phyloP scores from a whole-genome alignment of 805 yeast genomes.

The Candida schatavii region DNA sequence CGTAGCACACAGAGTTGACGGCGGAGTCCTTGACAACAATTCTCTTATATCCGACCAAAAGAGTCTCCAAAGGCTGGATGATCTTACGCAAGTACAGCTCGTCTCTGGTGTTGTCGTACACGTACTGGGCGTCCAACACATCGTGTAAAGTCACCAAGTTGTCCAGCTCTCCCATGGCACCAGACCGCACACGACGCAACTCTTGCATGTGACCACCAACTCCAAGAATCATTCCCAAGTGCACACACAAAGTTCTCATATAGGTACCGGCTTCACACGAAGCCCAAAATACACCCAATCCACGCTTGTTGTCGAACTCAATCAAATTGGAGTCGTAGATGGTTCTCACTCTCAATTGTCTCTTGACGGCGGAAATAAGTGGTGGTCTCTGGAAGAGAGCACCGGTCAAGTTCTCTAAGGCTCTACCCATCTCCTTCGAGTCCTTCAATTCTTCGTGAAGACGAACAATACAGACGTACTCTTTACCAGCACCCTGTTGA shows the following conservation, averaged over 20 bases:
- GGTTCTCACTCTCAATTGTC: slow-evolving; percentile 97
- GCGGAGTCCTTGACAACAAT: slow-evolving; percentile 92
- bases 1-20: slow-evolving; percentile 96
- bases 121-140: slow-evolving; percentile 97
- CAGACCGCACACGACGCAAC: slow-evolving; percentile 97
- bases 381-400: slow-evolving; percentile 99
- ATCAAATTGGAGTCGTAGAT: slow-evolving; percentile 93
- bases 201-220: slow-evolving; percentile 99
- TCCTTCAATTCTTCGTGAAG: slow-evolving; percentile 90
- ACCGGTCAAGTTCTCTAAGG: slow-evolving; percentile 93
- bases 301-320: slow-evolving; percentile 96
- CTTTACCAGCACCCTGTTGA: slow-evolving; percentile 99
- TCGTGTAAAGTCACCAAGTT: slow-evolving; percentile 95
- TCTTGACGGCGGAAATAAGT: slow-evolving; percentile 95
- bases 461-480: slow-evolving; percentile 96
- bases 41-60: slow-evolving; percentile 93
- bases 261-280: slow-evolving; percentile 99
- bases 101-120: slow-evolving; percentile 94
- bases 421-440: slow-evolving; percentile 82
- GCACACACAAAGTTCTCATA: slow-evolving; percentile 99
- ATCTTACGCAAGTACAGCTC: slow-evolving; percentile 93
- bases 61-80: slow-evolving; percentile 91
- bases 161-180: slow-evolving; percentile 89
- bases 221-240: slow-evolving; percentile 95
- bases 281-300: slow-evolving; percentile 98